phyloP scores from a whole-genome alignment of 2,329 filamentous ascomycete genomes.

The Cladorrhinum sp. region DNA sequence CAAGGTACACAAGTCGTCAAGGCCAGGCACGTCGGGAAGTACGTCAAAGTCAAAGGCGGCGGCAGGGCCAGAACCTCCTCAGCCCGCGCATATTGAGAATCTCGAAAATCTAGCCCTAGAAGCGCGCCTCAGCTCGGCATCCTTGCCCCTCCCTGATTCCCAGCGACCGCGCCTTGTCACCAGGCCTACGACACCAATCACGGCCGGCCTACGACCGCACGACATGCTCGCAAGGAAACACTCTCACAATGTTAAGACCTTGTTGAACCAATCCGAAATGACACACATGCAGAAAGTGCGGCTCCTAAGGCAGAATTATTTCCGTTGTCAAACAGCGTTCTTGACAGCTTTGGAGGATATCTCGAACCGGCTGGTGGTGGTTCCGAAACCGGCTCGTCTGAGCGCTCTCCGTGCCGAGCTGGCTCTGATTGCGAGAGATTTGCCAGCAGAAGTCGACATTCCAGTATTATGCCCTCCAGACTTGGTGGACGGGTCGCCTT shows the following conservation, averaged over 20 bases:
- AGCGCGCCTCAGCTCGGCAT: slow-evolving; percentile 64
- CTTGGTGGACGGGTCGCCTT: slow-evolving; percentile 67
- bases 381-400: slow-evolving; percentile 76
- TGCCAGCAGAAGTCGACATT: slow-evolving; percentile 80
- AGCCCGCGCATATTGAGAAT: background rate
- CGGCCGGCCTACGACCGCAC: slow-evolving; percentile 50
- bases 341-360: slow-evolving; percentile 78
- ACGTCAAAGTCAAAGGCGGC: background rate
- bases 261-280: slow-evolving; percentile 59
- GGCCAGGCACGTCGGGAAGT: slow-evolving; percentile 5
- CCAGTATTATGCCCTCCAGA: slow-evolving; percentile 77
- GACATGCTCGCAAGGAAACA: slow-evolving; percentile 56
- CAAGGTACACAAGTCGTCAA: slow-evolving; percentile 18
- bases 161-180: slow-evolving; percentile 50
- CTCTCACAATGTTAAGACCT: slow-evolving; percentile 57
- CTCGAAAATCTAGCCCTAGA: slow-evolving; percentile 55
- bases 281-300: slow-evolving; percentile 66
- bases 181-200: slow-evolving; percentile 57
- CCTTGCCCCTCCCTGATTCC: slow-evolving; percentile 61
- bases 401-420: slow-evolving; percentile 79
- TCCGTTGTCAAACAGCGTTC: slow-evolving; percentile 77
- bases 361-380: slow-evolving; percentile 77
- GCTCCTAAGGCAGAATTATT: slow-evolving; percentile 75
- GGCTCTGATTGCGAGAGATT: slow-evolving; percentile 74
- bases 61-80: background rate